Base-by-base conservation (phyloP, 345 rosid genomes). In the Euphorbia peplus region DNA sequence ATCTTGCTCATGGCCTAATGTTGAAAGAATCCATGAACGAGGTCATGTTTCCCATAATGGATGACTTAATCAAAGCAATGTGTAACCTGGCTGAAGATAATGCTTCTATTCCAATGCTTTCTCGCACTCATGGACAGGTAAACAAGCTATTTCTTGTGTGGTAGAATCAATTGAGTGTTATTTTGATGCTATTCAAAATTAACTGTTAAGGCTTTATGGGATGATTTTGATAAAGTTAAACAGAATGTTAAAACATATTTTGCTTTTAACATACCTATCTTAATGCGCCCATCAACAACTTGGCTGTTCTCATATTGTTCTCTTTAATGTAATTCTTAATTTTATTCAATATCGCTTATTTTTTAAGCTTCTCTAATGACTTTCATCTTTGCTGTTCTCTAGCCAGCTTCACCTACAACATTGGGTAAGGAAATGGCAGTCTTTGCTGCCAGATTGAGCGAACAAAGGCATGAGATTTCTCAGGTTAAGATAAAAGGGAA, bases 51-150 rank as follows among this genome's bases (percentile, higher is more conserved):
- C 98, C 96, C 24, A 68, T 76, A 19, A 86, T 95, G 96, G 98
- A 87, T 76, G 69, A 85, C 69, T 72, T 92, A 77, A 87, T 88
- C 29, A 72, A 76, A 71, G 90, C 84, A 3, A 74, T 87, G 24
- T 79, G 83, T 74, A 67, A 76, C 9, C 73, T 88, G 80, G 93
- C 97, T 57, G 85, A 83, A 77, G 89, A 78, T 50, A 80, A 85
- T 79, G 96, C 97, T 0, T 65, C 80, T 3, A 51, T 86, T 73
- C 78, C 99, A 28, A 92, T 95, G 99, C 98, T 95, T 79, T 95
- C 99, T 65, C 88, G 93, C 69, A 92, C 98, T 54, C 99, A 95
- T 79, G 99, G 99, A 58, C 98, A 92, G 97, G 98, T 93, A 81
- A 74, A 52, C 28, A 60, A 41, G 51, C 44, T 57, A 19, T 58